These are phyloP conservation scores for Ophiostoma ips DNA, from an alignment of 2,329 filamentous ascomycete genomes.

Conservation along the genomic window DNA sequence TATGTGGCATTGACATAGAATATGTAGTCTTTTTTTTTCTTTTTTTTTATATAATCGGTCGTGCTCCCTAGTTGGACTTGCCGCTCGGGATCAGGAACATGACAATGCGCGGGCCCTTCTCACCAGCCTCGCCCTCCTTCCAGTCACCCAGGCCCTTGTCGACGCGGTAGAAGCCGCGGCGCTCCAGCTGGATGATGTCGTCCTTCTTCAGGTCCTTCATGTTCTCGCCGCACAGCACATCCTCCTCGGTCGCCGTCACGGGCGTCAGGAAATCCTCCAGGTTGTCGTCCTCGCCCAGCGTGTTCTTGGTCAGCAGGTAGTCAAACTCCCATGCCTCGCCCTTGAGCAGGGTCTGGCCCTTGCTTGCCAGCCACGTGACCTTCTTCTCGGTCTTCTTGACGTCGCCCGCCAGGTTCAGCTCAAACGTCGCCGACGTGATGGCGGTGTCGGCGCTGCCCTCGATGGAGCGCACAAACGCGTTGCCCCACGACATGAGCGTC, in stretches of 20 bases:
- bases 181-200: slow-evolving; percentile 90
- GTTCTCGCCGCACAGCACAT: slow-evolving; percentile 69
- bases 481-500: slow-evolving; percentile 94
- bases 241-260: slow-evolving; percentile 58
- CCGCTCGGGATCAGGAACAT: slow-evolving; percentile 46
- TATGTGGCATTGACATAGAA: too few species aligned
- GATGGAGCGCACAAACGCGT: slow-evolving; percentile 63
- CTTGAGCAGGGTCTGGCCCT: slow-evolving; percentile 61
- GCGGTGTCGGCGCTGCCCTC: slow-evolving; percentile 31
- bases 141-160: slow-evolving; percentile 48
- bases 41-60: too few species aligned
- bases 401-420: slow-evolving; percentile 84
- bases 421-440: slow-evolving; percentile 59
- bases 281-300: slow-evolving; percentile 75
- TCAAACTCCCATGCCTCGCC: slow-evolving; percentile 91
- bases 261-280: slow-evolving; percentile 73
- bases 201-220: slow-evolving; percentile 65
- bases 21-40: too few species aligned
- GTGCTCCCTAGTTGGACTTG: slow-evolving; percentile 26
- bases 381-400: slow-evolving; percentile 96
- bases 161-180: slow-evolving; percentile 81
- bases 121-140: slow-evolving; percentile 34
- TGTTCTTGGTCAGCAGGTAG: slow-evolving; percentile 90
- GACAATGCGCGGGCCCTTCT: slow-evolving; percentile 35
- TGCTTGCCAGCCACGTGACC: slow-evolving; percentile 77